Evolutionary conservation across 495 filamentous ascomycete species (phyloP).

Genomic region (Lophiostoma macrostomum): DNA sequence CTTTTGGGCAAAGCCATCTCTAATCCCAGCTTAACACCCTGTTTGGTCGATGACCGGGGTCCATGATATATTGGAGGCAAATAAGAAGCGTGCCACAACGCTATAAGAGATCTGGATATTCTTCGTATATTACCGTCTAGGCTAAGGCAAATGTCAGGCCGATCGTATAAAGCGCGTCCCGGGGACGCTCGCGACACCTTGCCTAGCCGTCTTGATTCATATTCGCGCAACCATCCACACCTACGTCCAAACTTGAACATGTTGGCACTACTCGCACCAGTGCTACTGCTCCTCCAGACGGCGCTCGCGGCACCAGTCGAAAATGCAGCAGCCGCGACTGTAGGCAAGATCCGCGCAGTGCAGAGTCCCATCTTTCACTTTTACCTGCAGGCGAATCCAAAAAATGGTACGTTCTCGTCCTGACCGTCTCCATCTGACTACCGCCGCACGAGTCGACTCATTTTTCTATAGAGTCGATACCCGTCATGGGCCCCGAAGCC

Average conservation of each 20-base stretch:
- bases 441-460: conserved; percentile 16
- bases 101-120: conserved; percentile 10
- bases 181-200: background rate
- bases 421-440: conserved; percentile 3
- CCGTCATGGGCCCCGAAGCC: conserved; percentile 49
- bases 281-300: background rate
- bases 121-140: background rate
- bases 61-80: too few species aligned
- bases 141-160: background rate
- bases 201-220: background rate
- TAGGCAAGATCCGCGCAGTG: conserved; percentile 44
- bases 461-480: conserved; percentile 39
- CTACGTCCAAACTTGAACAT: background rate
- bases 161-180: conserved; percentile 13
- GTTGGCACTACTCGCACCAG: conserved; percentile 4
- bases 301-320: background rate
- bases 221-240: background rate
- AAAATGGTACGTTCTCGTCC: conserved; percentile 22
- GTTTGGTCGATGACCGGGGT: background rate
- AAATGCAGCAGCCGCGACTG: conserved; percentile 9
- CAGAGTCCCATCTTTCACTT: conserved; percentile 46
- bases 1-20: too few species aligned
- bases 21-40: too few species aligned
- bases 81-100: conserved; percentile 4
- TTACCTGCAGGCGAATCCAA: conserved; percentile 45